Percentiles rank a stretch among this genome's conserved stretches.
Evolutionary conservation across 495 filamentous ascomycete genomes (phyloP).

Genomic region (Hypoxylon fragiforme): DNA sequence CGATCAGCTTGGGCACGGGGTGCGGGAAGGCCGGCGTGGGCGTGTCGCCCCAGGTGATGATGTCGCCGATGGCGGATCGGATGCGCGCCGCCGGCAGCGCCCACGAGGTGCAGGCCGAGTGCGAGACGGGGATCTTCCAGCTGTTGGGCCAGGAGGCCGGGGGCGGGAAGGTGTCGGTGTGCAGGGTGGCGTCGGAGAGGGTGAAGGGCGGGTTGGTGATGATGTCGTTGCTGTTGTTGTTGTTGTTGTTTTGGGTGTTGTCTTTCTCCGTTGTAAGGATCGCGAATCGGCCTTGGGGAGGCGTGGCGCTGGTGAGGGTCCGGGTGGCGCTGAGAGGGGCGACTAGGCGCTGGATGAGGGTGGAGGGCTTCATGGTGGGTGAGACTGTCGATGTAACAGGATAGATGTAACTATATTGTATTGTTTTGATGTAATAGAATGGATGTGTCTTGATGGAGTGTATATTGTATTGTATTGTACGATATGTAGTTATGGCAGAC

Average conservation of each 20-base stretch:
- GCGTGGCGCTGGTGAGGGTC: not conserved
- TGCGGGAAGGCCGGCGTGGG: not conserved
- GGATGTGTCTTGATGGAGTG: too few species aligned
- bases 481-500: too few species aligned
- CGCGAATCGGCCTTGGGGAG: not conserved
- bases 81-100: not conserved
- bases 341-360: not conserved
- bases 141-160: not conserved
- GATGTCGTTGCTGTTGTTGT: too few species aligned
- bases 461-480: too few species aligned
- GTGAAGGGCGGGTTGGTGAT: too few species aligned
- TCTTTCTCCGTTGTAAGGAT: not conserved
- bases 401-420: too few species aligned
- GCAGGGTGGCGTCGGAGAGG: not conserved
- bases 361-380: constrained; percentile 7
- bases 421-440: too few species aligned
- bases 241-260: too few species aligned
- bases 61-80: not conserved
- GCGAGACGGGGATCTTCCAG: constrained; percentile 17
- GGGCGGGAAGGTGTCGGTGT: not conserved
- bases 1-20: too few species aligned
- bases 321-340: not conserved
- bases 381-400: too few species aligned
- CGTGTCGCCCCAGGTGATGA: not conserved
- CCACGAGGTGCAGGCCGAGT: constrained; percentile 7